Base-by-base conservation (phyloP, 306 rosid genomes). In the Sesbania bispinosa region DNA sequence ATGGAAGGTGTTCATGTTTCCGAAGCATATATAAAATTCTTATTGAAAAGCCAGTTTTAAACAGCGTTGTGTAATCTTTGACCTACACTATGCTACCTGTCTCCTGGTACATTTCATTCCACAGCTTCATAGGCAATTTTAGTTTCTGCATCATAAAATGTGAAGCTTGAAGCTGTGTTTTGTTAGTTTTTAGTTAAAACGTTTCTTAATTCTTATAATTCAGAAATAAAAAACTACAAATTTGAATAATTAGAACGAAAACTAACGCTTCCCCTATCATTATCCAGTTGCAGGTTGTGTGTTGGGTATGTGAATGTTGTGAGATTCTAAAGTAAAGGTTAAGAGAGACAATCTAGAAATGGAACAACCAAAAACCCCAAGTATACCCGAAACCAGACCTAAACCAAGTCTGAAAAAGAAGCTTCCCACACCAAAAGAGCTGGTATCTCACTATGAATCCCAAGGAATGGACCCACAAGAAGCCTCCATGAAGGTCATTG, bases 401-500 rank as follows among this genome's bases (percentile, higher is more conserved):
- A 36, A 67, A 4, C 57, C 46, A 7, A 24, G 45, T 0, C 19
- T 6, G 27, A 87, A 82, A 82, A 81, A 73, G 50, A 90, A 83
- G 85, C 60, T 84, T 11, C 91, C 95, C 0, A 71, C 83, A 14
- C 72, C 98, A 0, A 73, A 80, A 38, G 95, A 94, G 10, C 80
- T 94, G 36, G 68, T 94, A 57, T 77, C 97, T 4, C 94, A 89
- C 71, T 94, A 90, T 41, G 96, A 89, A 55, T 89, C 97, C 4
- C 89, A 89, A 60, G 97, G 98, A 3, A 79, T 90, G 26, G 92
- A 82, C 29, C 48, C 86, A 6, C 74, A 77, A 0, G 86, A 86
- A 14, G 98, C 97, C 13, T 88, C 96, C 3, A 21, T 82, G n/a
- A 94, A 86, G 84, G 97, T 90, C 3, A 90, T 94, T 2, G 97